Percentiles rank a stretch among this genome's conserved stretches.
Evolutionary conservation across 257 asterid genomes (phyloP).

Genomic region (Nicotiana tomentosiformis): DNA sequence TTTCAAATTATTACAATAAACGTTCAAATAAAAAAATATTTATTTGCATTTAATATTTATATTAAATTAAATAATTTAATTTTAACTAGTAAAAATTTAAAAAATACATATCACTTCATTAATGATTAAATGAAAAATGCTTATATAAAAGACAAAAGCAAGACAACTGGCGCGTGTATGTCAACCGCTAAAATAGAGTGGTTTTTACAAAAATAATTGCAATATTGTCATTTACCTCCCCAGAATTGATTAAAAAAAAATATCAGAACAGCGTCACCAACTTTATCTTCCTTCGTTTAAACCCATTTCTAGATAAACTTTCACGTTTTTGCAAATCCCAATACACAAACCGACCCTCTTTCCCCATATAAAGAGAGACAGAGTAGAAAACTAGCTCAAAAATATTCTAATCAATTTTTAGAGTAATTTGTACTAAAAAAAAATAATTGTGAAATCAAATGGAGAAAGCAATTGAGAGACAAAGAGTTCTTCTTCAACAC

Average conservation of each 20-base stretch:
- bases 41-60: too few relatives aligned
- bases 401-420: too few relatives aligned
- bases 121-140: too few relatives aligned
- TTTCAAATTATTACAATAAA: too few relatives aligned
- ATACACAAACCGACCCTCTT: not conserved
- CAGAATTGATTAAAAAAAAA: not conserved
- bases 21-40: too few relatives aligned
- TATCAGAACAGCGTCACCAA: not conserved
- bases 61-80: too few relatives aligned
- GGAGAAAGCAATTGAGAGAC: conserved; percentile 81
- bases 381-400: not conserved
- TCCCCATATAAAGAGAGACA: not conserved
- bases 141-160: too few relatives aligned
- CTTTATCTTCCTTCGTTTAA: not conserved
- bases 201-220: not conserved
- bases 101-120: too few relatives aligned
- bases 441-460: conserved; percentile 15
- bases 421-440: too few relatives aligned
- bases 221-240: not conserved
- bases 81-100: too few relatives aligned
- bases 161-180: not conserved
- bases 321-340: conserved; percentile 2
- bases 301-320: not conserved
- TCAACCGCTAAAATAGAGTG: not conserved
- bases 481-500: conserved; percentile 74